Base-by-base conservation (phyloP, 345 rosid genomes). In the Eutrema japonicum region DNA sequence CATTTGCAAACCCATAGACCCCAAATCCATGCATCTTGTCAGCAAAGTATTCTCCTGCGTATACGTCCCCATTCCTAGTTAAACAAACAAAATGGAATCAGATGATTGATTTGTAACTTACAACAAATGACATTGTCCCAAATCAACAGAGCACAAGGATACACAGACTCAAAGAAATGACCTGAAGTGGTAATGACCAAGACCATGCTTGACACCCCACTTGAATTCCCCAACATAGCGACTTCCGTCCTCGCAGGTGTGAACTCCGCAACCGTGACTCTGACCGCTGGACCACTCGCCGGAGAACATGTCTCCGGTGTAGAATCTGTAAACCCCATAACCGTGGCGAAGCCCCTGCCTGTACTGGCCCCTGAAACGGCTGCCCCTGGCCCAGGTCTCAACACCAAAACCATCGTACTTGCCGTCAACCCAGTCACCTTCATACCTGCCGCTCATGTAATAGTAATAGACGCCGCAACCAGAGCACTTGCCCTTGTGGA, bases 11-110 rank as follows among this genome's bases (percentile, higher is more conserved):
- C 10, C 65, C 70, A 76, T 91, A 94, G 13, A 89, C 88, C 48
- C 98, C 98, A 55, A 89, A 94, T 14, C 98, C 98, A 77, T 94
- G 97, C 96, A 91, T 91, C 86, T 87, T 94, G 86, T 94, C 97
- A 0, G 95, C 96, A 79, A 94, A 94, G 82, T 94, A 94, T 78
- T 94, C 97, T 50, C 98, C 97, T 47, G 98, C 87, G 83, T 87
- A 94, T 8, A 86, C 82, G 72, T 93, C 97, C 53, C 98, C 98
- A 71, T 93, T 93, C 83, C 98, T 93, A 50, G 45, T 56, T 57
- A 46, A 56, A 66, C 29, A 41, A 72, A 10, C 36, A 43, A 49
- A 5, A 48, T 35, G 6, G 16, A 13, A 14, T 56, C 30, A 62
- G 6, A 32, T 32, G 4, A 32, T 32, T 32, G 63, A 18, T 40